Evolutionary conservation across 306 rosid genomes (phyloP), one percentile per base, ranked within the genome.

Genomic region (Fragaria nilgerrensis): DNA sequence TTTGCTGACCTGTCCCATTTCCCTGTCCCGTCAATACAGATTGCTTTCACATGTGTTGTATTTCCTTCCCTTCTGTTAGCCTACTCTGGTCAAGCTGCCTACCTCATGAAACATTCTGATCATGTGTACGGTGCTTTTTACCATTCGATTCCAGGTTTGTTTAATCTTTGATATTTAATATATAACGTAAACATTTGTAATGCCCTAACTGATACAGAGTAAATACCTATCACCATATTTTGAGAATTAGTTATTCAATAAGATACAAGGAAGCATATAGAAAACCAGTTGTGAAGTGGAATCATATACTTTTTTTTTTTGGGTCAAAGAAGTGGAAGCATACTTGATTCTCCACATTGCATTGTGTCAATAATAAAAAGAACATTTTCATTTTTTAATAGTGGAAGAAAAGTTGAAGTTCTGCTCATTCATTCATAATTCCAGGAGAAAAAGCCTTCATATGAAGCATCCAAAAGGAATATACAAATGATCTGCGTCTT

Each of bases 71-170:
- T 90, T 84, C 92, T 88, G 66, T 58, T 74, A 43, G 78, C 78
- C 19, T 43, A 74, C 70, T 59, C 55, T 43, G 78, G 70, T 44
- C 78, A 74, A 59, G 70, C 78, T 17, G 78, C 78, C 48, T 74
- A 74, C 78, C 78, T 74, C 56, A 27, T 79, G 88, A 79, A 84
- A 77, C 84, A 92, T 82, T 78, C 79, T 79, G 70, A 44, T 10
- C 91, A 89, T 78, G 86, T 86, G 14, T 32, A 36, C 3, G 97
- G 89, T 75, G 96, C 87, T 25, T 95, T 95, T 84, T 95, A 95
- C 82, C 92, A 85, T 75, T 95, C 99, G 72, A 95, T 95, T 84
- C 99, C 99, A 86, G 99, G 99, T 91, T 81, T 36, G 86, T 76
- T 75, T 68, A 17, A 72, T 68, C 56, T 77, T 62, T 43, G 29